These are phyloP conservation scores for Apophysomyces trapeziformis DNA, from an alignment of 371 early-diverging fungal genomes.

Conservation along the genomic window DNA sequence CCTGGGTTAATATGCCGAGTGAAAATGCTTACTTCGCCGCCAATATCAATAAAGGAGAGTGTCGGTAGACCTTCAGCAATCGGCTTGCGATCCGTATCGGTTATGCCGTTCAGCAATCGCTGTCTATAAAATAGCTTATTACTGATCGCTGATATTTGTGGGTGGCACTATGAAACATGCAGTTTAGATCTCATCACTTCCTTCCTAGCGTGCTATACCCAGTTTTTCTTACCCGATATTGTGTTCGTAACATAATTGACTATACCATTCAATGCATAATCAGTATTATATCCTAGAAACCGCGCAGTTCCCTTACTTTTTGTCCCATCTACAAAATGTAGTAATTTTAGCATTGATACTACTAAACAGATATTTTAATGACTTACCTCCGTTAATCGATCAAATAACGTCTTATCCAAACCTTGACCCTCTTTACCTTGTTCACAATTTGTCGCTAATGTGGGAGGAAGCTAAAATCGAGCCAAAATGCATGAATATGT, in stretches of 20 bases:
- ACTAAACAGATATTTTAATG: neutral
- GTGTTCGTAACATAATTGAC: slow-evolving; percentile 78
- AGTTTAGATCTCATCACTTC: neutral
- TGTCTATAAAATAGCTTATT: slow-evolving; percentile 81
- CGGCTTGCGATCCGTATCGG: slow-evolving; percentile 51
- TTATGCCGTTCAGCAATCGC: slow-evolving; percentile 63
- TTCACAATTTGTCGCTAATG: slow-evolving; percentile 60
- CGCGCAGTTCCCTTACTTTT: slow-evolving; percentile 21
- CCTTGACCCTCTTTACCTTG: slow-evolving; percentile 57
- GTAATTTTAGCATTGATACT: neutral
- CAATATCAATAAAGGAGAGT: slow-evolving; percentile 71
- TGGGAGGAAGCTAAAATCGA: slow-evolving; percentile 77
- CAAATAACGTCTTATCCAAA: slow-evolving; percentile 87
- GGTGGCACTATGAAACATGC: slow-evolving; percentile 71
- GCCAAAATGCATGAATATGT: neutral
- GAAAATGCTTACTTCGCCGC: slow-evolving; percentile 32
- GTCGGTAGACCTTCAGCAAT: slow-evolving; percentile 66
- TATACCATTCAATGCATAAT: slow-evolving; percentile 1
- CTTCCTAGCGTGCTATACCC: neutral
- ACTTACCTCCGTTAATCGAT: slow-evolving; percentile 69
- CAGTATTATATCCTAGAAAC: too few relatives aligned
- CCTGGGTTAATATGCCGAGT: neutral
- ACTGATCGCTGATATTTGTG: slow-evolving; percentile 75
- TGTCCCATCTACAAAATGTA: slow-evolving; percentile 25
- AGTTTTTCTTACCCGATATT: slow-evolving; percentile 74